A percentile compares a stretch with the other conserved stretches of the same genome.
These are phyloP conservation scores for Starmerella apis DNA, from an alignment of 805 yeast species.

Conservation along the genomic window DNA sequence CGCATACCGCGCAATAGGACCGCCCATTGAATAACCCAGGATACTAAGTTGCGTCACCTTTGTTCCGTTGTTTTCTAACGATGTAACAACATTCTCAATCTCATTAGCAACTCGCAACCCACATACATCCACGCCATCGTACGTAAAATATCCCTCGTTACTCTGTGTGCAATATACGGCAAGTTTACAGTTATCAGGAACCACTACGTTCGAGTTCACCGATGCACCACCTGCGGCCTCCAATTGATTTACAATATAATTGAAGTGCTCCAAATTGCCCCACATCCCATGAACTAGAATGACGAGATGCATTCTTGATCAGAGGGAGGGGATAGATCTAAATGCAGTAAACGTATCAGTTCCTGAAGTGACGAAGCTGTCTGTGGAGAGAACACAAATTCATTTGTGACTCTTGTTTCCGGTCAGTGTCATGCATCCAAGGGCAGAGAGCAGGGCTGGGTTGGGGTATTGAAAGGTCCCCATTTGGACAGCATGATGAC, in stretches of 20 bases:
- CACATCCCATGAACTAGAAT: constrained; percentile 39
- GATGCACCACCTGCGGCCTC: constrained; percentile 26
- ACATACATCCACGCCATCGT: constrained; percentile 80
- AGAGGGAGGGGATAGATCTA: background rate
- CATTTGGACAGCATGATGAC: no score
- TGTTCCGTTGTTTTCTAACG: constrained; percentile 18
- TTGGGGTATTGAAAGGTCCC: no score
- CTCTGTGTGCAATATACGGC: constrained; percentile 44
- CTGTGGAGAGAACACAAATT: no score
- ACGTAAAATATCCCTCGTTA: constrained; percentile 64
- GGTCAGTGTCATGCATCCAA: no score
- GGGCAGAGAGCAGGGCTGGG: no score
- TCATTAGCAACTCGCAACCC: constrained; percentile 67
- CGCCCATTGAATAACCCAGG: constrained; percentile 85
- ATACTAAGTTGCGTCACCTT: constrained; percentile 59
- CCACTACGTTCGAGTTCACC: constrained; percentile 1
- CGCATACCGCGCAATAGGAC: constrained; percentile 69
- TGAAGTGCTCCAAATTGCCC: constrained; percentile 65
- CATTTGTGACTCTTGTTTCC: no score
- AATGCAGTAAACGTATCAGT: no score
- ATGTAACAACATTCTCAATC: constrained; percentile 37
- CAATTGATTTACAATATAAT: constrained; percentile 45
- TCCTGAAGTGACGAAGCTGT: no score
- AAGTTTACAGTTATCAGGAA: constrained; percentile 34
- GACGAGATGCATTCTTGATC: constrained; percentile 19